A percentile compares a stretch with the other conserved stretches of the same genome.
Conservation (phyloP, 306 rosid species). For the Myrica gale region DNA sequence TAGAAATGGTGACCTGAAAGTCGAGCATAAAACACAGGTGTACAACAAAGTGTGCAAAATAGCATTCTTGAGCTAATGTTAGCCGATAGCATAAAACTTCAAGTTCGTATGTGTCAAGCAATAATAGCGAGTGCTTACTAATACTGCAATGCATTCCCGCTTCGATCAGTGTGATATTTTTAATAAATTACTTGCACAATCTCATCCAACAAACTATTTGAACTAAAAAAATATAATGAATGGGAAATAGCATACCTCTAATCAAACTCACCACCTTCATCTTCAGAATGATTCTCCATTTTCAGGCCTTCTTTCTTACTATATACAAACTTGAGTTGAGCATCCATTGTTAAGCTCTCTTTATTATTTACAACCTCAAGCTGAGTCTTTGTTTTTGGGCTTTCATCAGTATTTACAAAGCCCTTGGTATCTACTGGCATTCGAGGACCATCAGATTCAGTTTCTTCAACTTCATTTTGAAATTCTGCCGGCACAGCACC, state of each 20-base stretch:
- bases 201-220: slow-evolving; percentile 1
- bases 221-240: neutral
- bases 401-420: slow-evolving; percentile 64
- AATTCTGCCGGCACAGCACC: slow-evolving; percentile 34
- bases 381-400: slow-evolving; percentile 48
- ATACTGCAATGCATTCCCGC: neutral
- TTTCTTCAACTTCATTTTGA: slow-evolving; percentile 43
- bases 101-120: neutral
- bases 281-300: slow-evolving; percentile 74
- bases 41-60: neutral
- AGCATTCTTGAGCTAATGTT: neutral
- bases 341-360: slow-evolving; percentile 63
- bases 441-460: slow-evolving; percentile 44
- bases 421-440: slow-evolving; percentile 39
- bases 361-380: slow-evolving; percentile 82
- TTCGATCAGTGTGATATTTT: neutral
- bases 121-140: neutral
- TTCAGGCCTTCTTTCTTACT: slow-evolving; percentile 56
- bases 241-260: slow-evolving; percentile 48
- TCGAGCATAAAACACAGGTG: neutral
- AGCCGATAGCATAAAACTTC: neutral
- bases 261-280: slow-evolving; percentile 41
- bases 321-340: slow-evolving; percentile 83
- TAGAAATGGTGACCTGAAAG: neutral
- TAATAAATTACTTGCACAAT: no score